Evolutionary conservation across 2,329 filamentous ascomycete species (phyloP).

Genomic region (Zalaria sp.): DNA sequence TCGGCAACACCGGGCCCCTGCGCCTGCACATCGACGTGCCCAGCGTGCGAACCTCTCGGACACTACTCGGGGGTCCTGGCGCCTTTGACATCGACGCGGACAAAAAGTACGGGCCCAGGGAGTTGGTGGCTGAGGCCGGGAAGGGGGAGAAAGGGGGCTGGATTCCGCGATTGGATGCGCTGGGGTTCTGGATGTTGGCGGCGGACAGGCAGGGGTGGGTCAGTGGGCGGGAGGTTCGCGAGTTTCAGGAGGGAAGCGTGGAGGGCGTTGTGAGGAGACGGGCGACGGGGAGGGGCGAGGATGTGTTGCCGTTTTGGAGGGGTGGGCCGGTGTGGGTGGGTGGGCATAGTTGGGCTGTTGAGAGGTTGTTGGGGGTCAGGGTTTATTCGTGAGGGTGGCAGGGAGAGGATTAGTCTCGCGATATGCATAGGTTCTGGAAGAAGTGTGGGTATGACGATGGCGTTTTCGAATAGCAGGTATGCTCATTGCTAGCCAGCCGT

Average conservation of each 20-base stretch:
- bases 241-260: conserved; percentile 17
- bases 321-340: conserved; percentile 19
- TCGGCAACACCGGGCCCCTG: conserved; percentile 17
- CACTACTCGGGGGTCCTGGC: conserved; percentile 13
- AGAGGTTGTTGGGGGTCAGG: conserved; percentile 16
- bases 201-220: conserved; percentile 16
- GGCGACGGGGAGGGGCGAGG: conserved; percentile 13
- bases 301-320: conserved; percentile 21
- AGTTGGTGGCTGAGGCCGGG: conserved; percentile 12
- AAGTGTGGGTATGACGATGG: too few relatives aligned
- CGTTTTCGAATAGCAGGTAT: too few relatives aligned
- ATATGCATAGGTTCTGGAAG: too few relatives aligned
- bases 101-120: conserved; percentile 13
- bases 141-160: conserved; percentile 6
- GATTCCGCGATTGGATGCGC: conserved; percentile 13
- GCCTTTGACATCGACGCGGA: conserved; percentile 16
- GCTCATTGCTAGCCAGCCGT: too few relatives aligned
- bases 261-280: conserved; percentile 12
- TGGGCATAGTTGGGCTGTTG: conserved; percentile 19
- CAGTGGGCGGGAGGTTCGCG: conserved; percentile 16
- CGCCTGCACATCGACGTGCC: conserved; percentile 21
- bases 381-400: conserved; percentile 14
- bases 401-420: too few relatives aligned
- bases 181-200: conserved; percentile 19
- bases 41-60: conserved; percentile 13